Percentiles rank a stretch among this genome's conserved stretches.
Evolutionary conservation across 2,329 filamentous ascomycete species (phyloP).

Genomic region (Diaporthe humulicola): DNA sequence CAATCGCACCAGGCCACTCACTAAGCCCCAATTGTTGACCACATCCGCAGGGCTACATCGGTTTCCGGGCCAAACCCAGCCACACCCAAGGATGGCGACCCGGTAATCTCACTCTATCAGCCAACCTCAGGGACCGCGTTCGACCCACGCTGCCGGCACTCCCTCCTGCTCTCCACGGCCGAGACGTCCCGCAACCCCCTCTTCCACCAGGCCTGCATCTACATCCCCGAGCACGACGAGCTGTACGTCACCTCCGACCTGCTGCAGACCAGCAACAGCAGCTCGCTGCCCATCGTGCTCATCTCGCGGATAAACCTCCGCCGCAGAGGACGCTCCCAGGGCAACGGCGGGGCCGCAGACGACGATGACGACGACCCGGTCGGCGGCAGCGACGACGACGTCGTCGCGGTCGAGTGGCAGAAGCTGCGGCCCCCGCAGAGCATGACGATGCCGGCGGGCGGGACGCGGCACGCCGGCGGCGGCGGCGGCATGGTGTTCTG

Average conservation of each 20-base stretch:
- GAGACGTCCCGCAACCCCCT: slow-evolving; percentile 58
- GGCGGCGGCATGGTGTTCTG: slow-evolving; percentile 43
- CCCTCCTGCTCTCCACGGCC: slow-evolving; percentile 57
- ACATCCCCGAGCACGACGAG: slow-evolving; percentile 54
- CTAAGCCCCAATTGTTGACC: background rate
- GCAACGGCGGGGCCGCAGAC: background rate
- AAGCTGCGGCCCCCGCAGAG: slow-evolving; percentile 57
- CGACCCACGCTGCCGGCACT: slow-evolving; percentile 51
- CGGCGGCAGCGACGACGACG: slow-evolving; percentile 41
- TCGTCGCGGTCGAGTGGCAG: slow-evolving; percentile 53
- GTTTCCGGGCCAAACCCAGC: background rate
- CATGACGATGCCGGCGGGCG: slow-evolving; percentile 72
- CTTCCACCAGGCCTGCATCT: slow-evolving; percentile 61
- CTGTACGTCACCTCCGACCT: slow-evolving; percentile 61
- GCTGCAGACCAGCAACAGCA: slow-evolving; percentile 52
- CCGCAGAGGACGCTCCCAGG: slow-evolving; percentile 38
- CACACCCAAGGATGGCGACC: slow-evolving; percentile 6
- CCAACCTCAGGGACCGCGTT: slow-evolving; percentile 51
- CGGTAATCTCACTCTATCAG: slow-evolving; percentile 53
- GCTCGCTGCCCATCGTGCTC: slow-evolving; percentile 57
- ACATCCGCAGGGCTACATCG: slow-evolving; percentile 5
- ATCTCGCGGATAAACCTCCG: slow-evolving; percentile 58
- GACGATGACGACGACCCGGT: slow-evolving; percentile 47
- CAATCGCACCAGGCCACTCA: background rate
- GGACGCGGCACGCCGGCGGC: slow-evolving; percentile 67